Conservation (phyloP, 2,329 filamentous ascomycete genomes). For the Trichoderma oligosporum region DNA sequence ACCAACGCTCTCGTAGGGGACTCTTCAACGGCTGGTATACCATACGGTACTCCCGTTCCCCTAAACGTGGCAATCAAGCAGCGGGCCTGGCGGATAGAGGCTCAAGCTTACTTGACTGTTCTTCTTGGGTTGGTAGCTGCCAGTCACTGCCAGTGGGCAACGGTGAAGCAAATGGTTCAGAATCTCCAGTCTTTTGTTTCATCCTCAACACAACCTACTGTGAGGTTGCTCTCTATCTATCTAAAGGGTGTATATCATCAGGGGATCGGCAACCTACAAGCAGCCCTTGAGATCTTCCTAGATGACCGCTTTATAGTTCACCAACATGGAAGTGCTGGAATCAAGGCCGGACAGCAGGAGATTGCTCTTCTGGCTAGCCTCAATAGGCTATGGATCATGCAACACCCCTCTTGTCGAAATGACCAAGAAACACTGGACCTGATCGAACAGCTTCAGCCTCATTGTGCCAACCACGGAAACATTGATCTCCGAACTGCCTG, state of each 20-base stretch:
- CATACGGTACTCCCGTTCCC: conserved; percentile 45
- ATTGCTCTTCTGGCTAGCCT: conserved; percentile 63
- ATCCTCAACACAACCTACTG: conserved; percentile 40
- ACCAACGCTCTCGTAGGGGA: conserved; percentile 36
- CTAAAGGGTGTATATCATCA: conserved; percentile 73
- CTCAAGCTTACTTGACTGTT: conserved; percentile 67
- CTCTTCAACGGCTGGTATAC: conserved; percentile 32
- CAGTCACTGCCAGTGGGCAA: conserved; percentile 65
- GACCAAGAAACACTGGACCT: conserved; percentile 57
- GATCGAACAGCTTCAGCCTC: conserved; percentile 61
- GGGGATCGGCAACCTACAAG: conserved; percentile 67
- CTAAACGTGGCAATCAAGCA: conserved; percentile 56
- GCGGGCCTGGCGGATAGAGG: conserved; percentile 60
- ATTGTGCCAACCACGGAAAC: conserved; percentile 67
- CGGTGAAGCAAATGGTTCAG: conserved; percentile 55
- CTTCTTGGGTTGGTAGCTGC: conserved; percentile 67
- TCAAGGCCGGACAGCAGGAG: conserved; percentile 56
- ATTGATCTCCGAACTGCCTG: conserved; percentile 74
- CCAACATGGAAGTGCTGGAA: conserved; percentile 34
- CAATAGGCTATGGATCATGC: conserved; percentile 70
- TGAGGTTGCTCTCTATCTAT: conserved; percentile 59
- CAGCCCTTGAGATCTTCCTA: conserved; percentile 64
- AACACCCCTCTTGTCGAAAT: conserved; percentile 55
- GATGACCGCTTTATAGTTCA: conserved; percentile 52
- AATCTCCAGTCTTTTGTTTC: conserved; percentile 47